A percentile compares a stretch with the other conserved stretches of the same genome.
These are phyloP conservation scores for Fusarium irregulare DNA, from an alignment of 2,329 filamentous ascomycete genomes.

Conservation along the genomic window DNA sequence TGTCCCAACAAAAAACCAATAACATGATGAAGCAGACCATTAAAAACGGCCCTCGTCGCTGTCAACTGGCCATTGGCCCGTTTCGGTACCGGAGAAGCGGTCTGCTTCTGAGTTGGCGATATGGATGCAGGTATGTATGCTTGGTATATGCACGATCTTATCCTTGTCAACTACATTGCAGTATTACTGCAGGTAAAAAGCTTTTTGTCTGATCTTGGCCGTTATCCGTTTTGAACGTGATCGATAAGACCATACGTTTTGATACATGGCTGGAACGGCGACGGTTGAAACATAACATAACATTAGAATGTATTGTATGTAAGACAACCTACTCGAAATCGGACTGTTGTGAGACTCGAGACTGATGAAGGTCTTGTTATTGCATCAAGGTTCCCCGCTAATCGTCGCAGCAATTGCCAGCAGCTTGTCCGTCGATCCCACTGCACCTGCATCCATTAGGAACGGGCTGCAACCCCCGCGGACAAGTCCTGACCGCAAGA, in stretches of 20 bases:
- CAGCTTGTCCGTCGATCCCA: neutral
- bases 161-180: constrained; percentile 22
- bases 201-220: constrained; percentile 17
- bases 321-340: neutral
- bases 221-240: neutral
- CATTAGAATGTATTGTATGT: neutral
- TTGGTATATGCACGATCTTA: constrained; percentile 39
- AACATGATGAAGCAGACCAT: constrained; percentile 27
- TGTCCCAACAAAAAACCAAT: constrained; percentile 18
- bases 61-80: constrained; percentile 33
- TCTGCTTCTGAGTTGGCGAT: constrained; percentile 46
- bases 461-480: neutral
- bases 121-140: constrained; percentile 33
- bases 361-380: neutral
- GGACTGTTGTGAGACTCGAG: neutral
- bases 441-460: neutral
- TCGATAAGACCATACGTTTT: neutral
- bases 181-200: constrained; percentile 10
- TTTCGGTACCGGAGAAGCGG: constrained; percentile 38
- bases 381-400: neutral
- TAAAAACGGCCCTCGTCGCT: constrained; percentile 8
- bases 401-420: neutral
- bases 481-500: constrained; percentile 26
- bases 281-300: neutral
- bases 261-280: neutral